Percentiles rank a stretch among this genome's conserved stretches.
phyloP scores from a whole-genome alignment of 2,329 filamentous ascomycete species.

The Colletotrichum tanaceti region DNA sequence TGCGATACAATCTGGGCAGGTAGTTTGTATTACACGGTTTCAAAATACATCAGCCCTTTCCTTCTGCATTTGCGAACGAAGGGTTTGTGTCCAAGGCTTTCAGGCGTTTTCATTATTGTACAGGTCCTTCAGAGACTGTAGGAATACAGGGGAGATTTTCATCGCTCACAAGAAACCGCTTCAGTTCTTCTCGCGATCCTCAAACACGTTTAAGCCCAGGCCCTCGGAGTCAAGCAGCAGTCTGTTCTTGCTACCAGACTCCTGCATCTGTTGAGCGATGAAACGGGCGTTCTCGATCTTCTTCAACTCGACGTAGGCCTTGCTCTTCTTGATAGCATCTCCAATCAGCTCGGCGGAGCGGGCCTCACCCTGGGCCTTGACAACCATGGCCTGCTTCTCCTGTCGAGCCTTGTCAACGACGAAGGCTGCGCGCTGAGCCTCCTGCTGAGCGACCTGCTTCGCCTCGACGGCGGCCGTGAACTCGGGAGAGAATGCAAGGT shows the following conservation, averaged over 20 bases:
- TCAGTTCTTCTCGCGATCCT: slow-evolving; percentile 62
- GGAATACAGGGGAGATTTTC: slow-evolving; percentile 61
- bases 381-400: slow-evolving; percentile 99
- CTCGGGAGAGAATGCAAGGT: slow-evolving; percentile 78
- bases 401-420: slow-evolving; percentile 98
- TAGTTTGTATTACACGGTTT: slow-evolving; percentile 13
- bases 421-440: slow-evolving; percentile 96
- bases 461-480: slow-evolving; percentile 80
- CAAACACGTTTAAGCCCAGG: slow-evolving; percentile 87
- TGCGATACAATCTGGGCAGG: neutral
- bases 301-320: slow-evolving; percentile 95
- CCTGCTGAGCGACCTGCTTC: slow-evolving; percentile 85
- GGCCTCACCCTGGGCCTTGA: slow-evolving; percentile 98
- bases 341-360: slow-evolving; percentile 97
- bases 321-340: slow-evolving; percentile 99
- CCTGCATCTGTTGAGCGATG: slow-evolving; percentile 90
- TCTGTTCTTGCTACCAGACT: slow-evolving; percentile 88
- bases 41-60: slow-evolving; percentile 7
- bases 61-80: neutral
- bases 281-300: slow-evolving; percentile 96
- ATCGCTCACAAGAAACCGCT: slow-evolving; percentile 36
- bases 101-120: slow-evolving; percentile 39
- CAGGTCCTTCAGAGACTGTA: slow-evolving; percentile 29
- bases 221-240: slow-evolving; percentile 92
- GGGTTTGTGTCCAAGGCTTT: slow-evolving; percentile 15